Percentiles rank a stretch among this genome's conserved stretches.
These are phyloP conservation scores for Wickerhamomyces tratensis DNA, from an alignment of 805 yeast genomes.

Conservation along the genomic window DNA sequence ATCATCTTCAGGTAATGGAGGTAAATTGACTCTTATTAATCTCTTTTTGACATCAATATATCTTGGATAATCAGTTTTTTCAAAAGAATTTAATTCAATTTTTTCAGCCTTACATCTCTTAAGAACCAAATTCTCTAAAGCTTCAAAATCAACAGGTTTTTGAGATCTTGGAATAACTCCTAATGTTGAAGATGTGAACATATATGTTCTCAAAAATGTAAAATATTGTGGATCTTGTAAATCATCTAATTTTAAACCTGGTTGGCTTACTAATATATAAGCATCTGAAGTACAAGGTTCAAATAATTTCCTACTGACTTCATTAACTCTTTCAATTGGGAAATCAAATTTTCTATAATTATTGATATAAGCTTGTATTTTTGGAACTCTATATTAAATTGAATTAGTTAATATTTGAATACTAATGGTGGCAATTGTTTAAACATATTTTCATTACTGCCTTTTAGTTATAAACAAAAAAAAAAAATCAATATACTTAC, in stretches of 20 bases:
- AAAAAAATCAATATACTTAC: conserved; percentile 4
- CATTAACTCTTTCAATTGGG: conserved; percentile 19
- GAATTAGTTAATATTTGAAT: too few species aligned
- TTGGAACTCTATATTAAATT: conserved; percentile 12
- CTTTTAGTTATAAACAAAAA: not conserved
- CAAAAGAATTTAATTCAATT: conserved; percentile 28
- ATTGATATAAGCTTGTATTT: conserved; percentile 15
- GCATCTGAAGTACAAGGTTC: conserved; percentile 44
- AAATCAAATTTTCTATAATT: conserved; percentile 12
- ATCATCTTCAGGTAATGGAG: conserved; percentile 32
- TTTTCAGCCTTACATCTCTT: conserved; percentile 43
- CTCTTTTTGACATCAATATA: conserved; percentile 59
- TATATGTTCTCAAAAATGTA: conserved; percentile 38
- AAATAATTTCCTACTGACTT: conserved; percentile 21
- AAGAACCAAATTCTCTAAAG: conserved; percentile 30
- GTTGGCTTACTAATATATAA: conserved; percentile 44
- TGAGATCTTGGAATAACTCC: conserved; percentile 46
- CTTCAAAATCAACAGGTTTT: conserved; percentile 28
- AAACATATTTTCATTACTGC: not conserved
- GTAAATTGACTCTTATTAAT: conserved; percentile 49
- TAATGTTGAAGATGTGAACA: conserved; percentile 50
- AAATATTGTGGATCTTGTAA: conserved; percentile 32
- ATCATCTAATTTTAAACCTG: conserved; percentile 40
- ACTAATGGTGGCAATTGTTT: too few species aligned
- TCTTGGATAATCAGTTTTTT: conserved; percentile 36